Evolutionary conservation across 345 rosid genomes (phyloP).

Genomic region (Ceriops decandra): DNA sequence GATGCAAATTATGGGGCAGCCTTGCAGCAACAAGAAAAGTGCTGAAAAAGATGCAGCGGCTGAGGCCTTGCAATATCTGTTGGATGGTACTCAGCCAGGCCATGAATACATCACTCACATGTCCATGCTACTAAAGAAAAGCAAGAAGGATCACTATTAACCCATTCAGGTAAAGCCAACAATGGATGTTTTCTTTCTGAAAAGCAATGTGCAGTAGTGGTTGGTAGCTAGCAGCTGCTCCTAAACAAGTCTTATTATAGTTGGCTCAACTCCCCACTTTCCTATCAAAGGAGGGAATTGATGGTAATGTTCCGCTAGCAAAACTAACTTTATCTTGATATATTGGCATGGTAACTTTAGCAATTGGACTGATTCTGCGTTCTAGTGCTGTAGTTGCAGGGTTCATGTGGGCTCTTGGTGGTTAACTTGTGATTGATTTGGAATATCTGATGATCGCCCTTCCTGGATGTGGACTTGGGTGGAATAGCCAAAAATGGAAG

Average conservation of each 20-base stretch:
- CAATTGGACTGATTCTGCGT: not conserved
- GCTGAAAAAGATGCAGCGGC: constrained; percentile 98
- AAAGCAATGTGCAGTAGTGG: not conserved
- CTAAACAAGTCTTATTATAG: not conserved
- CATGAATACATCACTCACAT: constrained; percentile 51
- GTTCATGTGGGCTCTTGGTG: not conserved
- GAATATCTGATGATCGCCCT: not conserved
- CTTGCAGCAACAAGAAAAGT: constrained; percentile 79
- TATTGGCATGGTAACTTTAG: not conserved
- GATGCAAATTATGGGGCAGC: constrained; percentile 69
- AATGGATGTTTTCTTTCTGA: not conserved
- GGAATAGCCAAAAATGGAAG: not conserved
- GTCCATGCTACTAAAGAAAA: constrained; percentile 70
- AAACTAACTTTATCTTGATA: constrained; percentile 6
- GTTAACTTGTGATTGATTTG: not conserved
- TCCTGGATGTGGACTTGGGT: not conserved
- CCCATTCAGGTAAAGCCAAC: not conserved
- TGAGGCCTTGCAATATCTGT: constrained; percentile 78
- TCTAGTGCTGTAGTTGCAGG: not conserved
- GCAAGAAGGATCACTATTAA: constrained; percentile 59
- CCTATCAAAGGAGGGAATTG: not conserved
- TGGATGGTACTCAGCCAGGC: constrained; percentile 47
- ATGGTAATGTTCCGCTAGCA: not conserved
- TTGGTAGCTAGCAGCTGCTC: not conserved
- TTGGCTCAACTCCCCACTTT: not conserved